These are phyloP conservation scores for Ceratocystis papillata DNA, from an alignment of 2,329 filamentous ascomycete genomes.

Conservation along the genomic window DNA sequence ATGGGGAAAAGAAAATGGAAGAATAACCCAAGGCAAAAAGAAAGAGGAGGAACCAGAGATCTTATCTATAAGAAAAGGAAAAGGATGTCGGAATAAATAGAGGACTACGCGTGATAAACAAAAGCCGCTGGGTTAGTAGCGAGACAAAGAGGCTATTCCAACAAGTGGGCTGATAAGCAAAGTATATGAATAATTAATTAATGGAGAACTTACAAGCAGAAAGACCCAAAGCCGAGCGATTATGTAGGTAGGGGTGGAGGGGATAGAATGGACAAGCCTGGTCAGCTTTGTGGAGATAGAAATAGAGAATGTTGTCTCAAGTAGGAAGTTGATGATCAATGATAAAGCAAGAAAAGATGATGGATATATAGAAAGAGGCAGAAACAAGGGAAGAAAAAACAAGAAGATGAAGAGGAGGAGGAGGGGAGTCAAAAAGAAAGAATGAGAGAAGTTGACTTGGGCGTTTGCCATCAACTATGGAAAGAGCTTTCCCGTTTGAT, in stretches of 20 bases:
- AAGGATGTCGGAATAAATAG: background rate
- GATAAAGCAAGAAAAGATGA: slow-evolving; percentile 3
- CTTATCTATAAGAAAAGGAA: background rate
- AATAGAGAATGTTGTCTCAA: background rate
- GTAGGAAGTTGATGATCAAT: background rate
- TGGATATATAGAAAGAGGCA: too few relatives aligned
- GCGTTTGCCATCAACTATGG: background rate
- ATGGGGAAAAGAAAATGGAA: background rate
- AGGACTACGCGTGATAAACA: background rate
- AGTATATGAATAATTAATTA: background rate
- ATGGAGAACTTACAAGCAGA: background rate
- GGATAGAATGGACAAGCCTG: background rate
- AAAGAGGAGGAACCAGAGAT: background rate
- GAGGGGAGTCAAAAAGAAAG: background rate
- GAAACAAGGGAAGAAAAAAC: background rate
- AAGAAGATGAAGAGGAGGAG: background rate
- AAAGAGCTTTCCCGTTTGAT: slow-evolving; percentile 9
- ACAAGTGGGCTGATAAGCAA: background rate
- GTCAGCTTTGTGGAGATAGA: background rate
- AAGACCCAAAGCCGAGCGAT: background rate
- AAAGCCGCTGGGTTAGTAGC: background rate
- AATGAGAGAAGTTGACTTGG: background rate
- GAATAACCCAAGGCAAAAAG: background rate
- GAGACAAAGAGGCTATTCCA: background rate
- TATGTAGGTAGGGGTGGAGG: background rate